Conservation (phyloP, 2,329 filamentous ascomycete species). For the Nakataea oryzae region DNA sequence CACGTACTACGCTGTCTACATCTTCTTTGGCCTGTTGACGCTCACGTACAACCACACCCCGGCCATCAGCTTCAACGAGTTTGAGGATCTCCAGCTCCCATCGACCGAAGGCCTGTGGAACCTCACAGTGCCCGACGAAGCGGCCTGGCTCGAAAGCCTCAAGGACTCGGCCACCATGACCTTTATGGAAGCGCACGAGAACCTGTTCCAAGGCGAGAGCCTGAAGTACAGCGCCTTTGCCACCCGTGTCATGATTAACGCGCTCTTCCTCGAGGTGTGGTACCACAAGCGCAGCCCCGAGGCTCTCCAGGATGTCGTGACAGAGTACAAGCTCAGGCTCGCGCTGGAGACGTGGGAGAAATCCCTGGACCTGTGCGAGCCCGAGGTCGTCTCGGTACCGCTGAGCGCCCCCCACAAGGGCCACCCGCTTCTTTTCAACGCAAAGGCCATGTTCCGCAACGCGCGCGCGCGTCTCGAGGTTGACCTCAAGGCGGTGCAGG, state of each 20-base stretch:
- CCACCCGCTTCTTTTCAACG: slow-evolving; percentile 94
- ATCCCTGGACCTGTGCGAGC: slow-evolving; percentile 86
- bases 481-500: slow-evolving; percentile 90
- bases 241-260: slow-evolving; percentile 97
- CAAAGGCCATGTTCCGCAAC: slow-evolving; percentile 93
- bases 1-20: slow-evolving; percentile 97
- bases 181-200: slow-evolving; percentile 89
- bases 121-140: slow-evolving; percentile 65
- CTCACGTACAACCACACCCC: slow-evolving; percentile 97
- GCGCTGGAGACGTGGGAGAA: slow-evolving; percentile 99
- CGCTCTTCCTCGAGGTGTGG: slow-evolving; percentile 96
- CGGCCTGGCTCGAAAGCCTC: slow-evolving; percentile 73
- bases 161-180: slow-evolving; percentile 64
- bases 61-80: slow-evolving; percentile 96
- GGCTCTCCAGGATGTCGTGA: slow-evolving; percentile 91
- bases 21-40: slow-evolving; percentile 93
- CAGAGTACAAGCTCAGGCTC: slow-evolving; percentile 92
- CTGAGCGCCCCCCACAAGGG: slow-evolving; percentile 92
- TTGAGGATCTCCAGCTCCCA: slow-evolving; percentile 83
- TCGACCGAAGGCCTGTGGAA: slow-evolving; percentile 96
- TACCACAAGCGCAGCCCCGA: slow-evolving; percentile 98
- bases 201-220: slow-evolving; percentile 85
- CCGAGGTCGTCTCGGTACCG: slow-evolving; percentile 78
- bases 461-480: slow-evolving; percentile 87
- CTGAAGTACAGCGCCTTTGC: slow-evolving; percentile 93